Evolutionary conservation across 371 early-diverging fungal genomes (phyloP), one percentile per base, ranked within the genome.

Genomic region (Rhizopus stolonifer): DNA sequence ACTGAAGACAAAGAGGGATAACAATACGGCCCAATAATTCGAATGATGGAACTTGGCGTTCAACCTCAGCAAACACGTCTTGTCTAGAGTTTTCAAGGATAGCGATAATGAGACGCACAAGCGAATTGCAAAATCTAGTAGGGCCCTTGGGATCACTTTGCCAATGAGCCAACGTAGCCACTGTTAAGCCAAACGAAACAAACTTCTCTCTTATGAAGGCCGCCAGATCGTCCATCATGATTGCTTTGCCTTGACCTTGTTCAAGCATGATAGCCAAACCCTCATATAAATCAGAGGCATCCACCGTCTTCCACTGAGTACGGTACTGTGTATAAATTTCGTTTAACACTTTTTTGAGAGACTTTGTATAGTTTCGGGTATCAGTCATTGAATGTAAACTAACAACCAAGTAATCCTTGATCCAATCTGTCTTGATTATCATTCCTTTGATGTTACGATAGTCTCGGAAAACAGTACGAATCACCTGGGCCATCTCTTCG

Each of bases 101-200:
- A 4, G 78, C 77, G 22, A 84, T 66, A 19, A 85, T 74, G 8
- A 85, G 55, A 11, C 81, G 73, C 2, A 80, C 83, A 10, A 85
- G 54, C 2, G 77, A 63, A 40, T 73, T 70, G 38, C 81, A 75
- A 47, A 81, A 80, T 26, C 46, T 66, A 0, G 56, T 58, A 72
- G 57, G 42, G 2, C 62, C 55, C 13, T 59, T 60, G 0, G 60
- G 62, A 19, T 69, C 61, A 7, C 43, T 31, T 5, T 67, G 68
- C 80, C 82, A 80, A 11, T 79, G 70, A 6, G 66, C 52, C n/a
- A 60, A 49, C 19, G 66, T 70, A 0, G 75, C 72, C 17, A 74
- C 57, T 1, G 59, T 60, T 1, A 84, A 49, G 0, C 80, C 82
- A 40, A 74, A 70, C 6, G 61, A 51, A 3, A 84, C 66, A 61